These are phyloP conservation scores for Theobroma grandiflorum DNA, from an alignment of 441 rosid genomes.

Conservation along the genomic window DNA sequence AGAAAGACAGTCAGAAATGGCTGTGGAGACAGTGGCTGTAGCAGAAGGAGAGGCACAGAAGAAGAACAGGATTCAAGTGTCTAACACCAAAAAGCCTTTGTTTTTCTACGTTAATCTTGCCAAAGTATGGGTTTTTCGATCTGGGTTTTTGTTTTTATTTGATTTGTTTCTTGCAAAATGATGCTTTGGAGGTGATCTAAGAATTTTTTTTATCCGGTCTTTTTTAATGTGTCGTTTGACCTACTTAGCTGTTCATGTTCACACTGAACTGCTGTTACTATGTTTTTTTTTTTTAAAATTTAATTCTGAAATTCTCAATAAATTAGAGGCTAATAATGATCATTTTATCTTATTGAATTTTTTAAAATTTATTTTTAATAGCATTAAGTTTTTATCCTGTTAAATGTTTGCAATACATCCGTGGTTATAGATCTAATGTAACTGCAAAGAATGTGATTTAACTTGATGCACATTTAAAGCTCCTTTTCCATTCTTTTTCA, in stretches of 20 bases:
- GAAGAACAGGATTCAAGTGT: constrained; percentile 72
- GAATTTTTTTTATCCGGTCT: neutral
- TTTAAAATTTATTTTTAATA: too few species aligned
- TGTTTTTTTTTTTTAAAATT: neutral
- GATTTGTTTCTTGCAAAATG: constrained; percentile 2
- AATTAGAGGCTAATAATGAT: too few species aligned
- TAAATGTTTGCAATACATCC: neutral
- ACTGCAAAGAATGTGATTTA: neutral
- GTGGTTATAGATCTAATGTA: neutral
- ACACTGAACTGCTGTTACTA: neutral
- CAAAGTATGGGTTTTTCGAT: constrained; percentile 41
- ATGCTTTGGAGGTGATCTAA: neutral
- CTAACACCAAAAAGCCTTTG: constrained; percentile 72
- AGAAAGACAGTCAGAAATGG: constrained; percentile 9
- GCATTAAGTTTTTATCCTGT: neutral
- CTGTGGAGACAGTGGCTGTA: constrained; percentile 1
- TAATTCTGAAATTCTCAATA: neutral
- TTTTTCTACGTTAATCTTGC: constrained; percentile 75
- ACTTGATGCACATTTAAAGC: neutral
- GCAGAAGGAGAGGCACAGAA: constrained; percentile 45
- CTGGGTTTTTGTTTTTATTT: neutral
- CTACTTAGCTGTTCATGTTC: neutral
- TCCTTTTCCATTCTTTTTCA: neutral
- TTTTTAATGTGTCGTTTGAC: neutral
- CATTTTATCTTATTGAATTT: too few species aligned